Base-by-base conservation (phyloP, 495 filamentous ascomycete species). In the Parmelia sp. region DNA sequence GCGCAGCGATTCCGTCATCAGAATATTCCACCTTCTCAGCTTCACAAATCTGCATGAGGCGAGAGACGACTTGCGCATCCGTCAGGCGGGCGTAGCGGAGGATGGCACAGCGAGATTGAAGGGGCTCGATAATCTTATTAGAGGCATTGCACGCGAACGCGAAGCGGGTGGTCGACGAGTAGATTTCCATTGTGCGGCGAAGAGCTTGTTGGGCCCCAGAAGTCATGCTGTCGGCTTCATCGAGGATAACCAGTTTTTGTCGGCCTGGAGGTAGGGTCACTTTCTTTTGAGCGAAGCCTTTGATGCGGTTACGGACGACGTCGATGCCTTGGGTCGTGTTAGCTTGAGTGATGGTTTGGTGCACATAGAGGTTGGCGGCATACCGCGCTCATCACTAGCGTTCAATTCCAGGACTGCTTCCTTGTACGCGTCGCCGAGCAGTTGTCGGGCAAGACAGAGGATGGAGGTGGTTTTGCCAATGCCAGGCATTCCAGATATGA, bases 401-500 rank as follows among this genome's bases (percentile, higher is more conserved):
- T 99, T 99, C 57, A 99, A 77, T 71, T 99, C 94, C 57, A 99
- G 75, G 17, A 99, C 94, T 1, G 94, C 95, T 76, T 99, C 94
- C 77, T 97, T 97, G 78, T 99, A 99, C 17, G 91, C 82, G 74
- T 95, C 88, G 3, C 94, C 95, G 2, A 99, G 81, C 62, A 99
- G 76, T 71, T 97, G 92, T 61, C 94, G 85, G 12, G 94, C 93
- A 36, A 99, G 86, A 69, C 95, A 97, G 58, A 97, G 77, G 35
- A 99, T 86, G 37, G 92, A 97, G 10, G 94, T 97, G 12, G 94
- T 99, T 83, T 99, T 99, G 78, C 94, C 94, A 74, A 97, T 99
- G 72, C 94, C 94, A 11, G 94, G 94, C 94, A 96, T 97, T 65
- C 94, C 94, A 12, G 92, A 96, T 71, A 99, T 99, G 75, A 99